A percentile compares a stretch with the other conserved stretches of the same genome.
These are phyloP conservation scores for Corinectria fuckeliana DNA, from an alignment of 2,329 filamentous ascomycete species.

Conservation along the genomic window DNA sequence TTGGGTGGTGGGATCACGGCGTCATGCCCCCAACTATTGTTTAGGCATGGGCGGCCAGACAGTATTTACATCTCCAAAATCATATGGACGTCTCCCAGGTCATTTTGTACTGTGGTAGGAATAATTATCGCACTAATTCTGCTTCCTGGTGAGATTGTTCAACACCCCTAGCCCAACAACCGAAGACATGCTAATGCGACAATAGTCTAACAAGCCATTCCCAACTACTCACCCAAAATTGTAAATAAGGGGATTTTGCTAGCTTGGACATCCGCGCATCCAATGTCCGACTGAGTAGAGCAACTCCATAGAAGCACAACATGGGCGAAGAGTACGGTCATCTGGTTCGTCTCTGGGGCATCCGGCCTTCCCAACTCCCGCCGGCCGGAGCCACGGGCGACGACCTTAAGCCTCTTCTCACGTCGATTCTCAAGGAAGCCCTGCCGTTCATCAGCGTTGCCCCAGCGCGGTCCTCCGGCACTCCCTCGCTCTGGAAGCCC, in stretches of 20 bases:
- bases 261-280: neutral
- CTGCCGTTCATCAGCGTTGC: conserved; percentile 63
- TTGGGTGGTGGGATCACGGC: neutral
- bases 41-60: neutral
- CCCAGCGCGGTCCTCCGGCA: conserved; percentile 45
- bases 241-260: neutral
- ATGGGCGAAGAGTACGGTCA: conserved; percentile 48
- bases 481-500: conserved; percentile 52
- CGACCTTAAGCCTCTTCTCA: conserved; percentile 58
- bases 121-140: no score
- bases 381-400: conserved; percentile 45
- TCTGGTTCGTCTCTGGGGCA: conserved; percentile 61
- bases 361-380: conserved; percentile 57
- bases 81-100: neutral
- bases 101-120: no score
- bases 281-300: neutral
- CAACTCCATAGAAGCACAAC: neutral
- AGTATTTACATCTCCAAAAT: neutral
- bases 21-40: neutral
- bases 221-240: neutral
- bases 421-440: conserved; percentile 62
- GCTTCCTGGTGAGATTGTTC: neutral
- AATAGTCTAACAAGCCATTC: neutral
- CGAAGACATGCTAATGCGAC: neutral
- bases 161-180: neutral